Percentiles rank a stretch among this genome's conserved stretches.
phyloP scores from a whole-genome alignment of 2,329 filamentous ascomycete species.

The Xylaria sp. region DNA sequence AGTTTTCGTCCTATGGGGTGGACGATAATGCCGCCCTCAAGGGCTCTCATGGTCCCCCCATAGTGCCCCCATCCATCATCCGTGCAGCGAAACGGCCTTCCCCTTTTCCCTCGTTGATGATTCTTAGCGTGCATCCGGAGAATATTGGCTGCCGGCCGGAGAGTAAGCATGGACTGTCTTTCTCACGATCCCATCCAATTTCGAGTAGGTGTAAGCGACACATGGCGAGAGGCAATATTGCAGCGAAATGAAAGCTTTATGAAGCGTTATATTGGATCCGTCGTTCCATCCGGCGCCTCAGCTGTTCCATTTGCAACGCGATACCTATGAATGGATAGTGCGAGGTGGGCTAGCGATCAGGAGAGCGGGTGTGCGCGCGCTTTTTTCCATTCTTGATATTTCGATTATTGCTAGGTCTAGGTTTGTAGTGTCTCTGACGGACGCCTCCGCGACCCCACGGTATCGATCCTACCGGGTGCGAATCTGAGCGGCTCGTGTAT shows the following conservation, averaged over 20 bases:
- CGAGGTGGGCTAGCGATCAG: slow-evolving; percentile 33
- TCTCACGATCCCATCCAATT: slow-evolving; percentile 26
- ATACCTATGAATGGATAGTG: slow-evolving; percentile 9
- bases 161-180: slow-evolving; percentile 18
- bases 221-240: slow-evolving; percentile 26
- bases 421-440: neutral
- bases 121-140: slow-evolving; percentile 32
- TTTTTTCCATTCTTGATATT: neutral
- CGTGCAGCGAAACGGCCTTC: slow-evolving; percentile 28
- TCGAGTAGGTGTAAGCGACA: slow-evolving; percentile 34
- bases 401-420: neutral
- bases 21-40: slow-evolving; percentile 26
- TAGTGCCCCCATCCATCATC: slow-evolving; percentile 20
- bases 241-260: slow-evolving; percentile 17
- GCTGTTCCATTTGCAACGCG: slow-evolving; percentile 18
- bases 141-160: slow-evolving; percentile 35
- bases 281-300: slow-evolving; percentile 30
- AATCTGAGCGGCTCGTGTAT: neutral
- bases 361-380: slow-evolving; percentile 21
- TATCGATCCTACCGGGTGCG: slow-evolving; percentile 2
- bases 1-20: slow-evolving; percentile 36
- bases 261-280: slow-evolving; percentile 30
- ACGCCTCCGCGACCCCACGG: slow-evolving; percentile 9
- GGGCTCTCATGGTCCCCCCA: neutral
- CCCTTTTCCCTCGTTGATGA: slow-evolving; percentile 22